Percentiles rank a stretch among this genome's conserved stretches.
phyloP scores from a whole-genome alignment of 2,329 filamentous ascomycete species.

The Ophiocordyceps camponoti-saundersi region DNA sequence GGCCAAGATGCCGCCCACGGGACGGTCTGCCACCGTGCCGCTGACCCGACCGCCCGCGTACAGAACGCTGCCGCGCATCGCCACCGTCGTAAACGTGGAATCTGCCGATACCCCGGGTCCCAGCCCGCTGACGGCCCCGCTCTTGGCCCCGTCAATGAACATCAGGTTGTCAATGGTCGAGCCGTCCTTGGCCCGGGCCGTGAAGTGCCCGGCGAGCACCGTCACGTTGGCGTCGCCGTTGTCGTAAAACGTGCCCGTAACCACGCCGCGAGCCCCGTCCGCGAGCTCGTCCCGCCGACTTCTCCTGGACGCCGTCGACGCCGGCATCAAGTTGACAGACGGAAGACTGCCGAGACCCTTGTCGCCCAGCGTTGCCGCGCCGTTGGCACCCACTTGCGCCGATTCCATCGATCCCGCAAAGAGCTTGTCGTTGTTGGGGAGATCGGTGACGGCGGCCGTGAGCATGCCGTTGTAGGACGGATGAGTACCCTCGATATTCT shows the following conservation, averaged over 20 bases:
- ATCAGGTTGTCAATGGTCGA: constrained; percentile 62
- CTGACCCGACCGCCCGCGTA: constrained; percentile 71
- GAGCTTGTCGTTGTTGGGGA: constrained; percentile 46
- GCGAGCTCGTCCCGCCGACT: constrained; percentile 28
- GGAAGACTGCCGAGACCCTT: constrained; percentile 32
- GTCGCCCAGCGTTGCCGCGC: constrained; percentile 48
- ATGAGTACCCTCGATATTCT: constrained; percentile 51
- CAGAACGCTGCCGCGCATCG: constrained; percentile 47
- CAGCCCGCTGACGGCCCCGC: constrained; percentile 51
- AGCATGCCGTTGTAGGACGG: constrained; percentile 58
- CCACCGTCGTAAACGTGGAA: constrained; percentile 61
- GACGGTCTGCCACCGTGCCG: constrained; percentile 46
- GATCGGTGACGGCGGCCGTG: constrained; percentile 47
- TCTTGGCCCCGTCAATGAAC: constrained; percentile 62
- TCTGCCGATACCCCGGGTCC: constrained; percentile 46
- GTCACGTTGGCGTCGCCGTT: constrained; percentile 60
- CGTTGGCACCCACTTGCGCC: constrained; percentile 54
- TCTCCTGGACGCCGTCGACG: constrained; percentile 13
- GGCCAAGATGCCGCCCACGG: constrained; percentile 57
- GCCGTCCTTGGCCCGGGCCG: constrained; percentile 49
- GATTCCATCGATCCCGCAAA: constrained; percentile 75
- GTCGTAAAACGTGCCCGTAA: constrained; percentile 63
- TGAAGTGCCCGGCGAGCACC: constrained; percentile 76
- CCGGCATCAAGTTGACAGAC: constrained; percentile 35
- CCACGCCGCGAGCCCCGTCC: constrained; percentile 43